Percentiles rank a stretch among this genome's conserved stretches.
Evolutionary conservation across 1,139 yeast species (phyloP).

Genomic region (Nakaseomyces sp.): DNA sequence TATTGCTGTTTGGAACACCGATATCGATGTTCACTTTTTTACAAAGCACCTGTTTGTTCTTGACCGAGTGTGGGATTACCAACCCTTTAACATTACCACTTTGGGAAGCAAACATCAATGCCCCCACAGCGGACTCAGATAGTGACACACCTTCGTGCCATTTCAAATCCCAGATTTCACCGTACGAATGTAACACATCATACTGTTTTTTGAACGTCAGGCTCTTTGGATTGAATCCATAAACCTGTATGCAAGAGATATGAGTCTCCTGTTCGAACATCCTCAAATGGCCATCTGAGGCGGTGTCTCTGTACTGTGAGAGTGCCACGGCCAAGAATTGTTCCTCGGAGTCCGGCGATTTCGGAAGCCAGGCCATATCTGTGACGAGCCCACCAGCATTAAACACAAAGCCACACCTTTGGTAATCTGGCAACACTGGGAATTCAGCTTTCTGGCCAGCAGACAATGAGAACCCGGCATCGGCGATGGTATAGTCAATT

Average conservation of each 20-base stretch:
- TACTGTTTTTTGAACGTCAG: constrained; percentile 28
- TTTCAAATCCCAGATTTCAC: constrained; percentile 44
- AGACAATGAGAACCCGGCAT: constrained; percentile 15
- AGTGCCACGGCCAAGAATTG: constrained; percentile 49
- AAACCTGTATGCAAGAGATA: constrained; percentile 40
- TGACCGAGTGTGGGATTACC: constrained; percentile 30
- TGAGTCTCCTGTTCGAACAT: constrained; percentile 35
- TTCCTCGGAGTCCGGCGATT: constrained; percentile 9
- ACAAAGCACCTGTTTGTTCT: constrained; percentile 23
- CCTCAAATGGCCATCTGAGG: constrained; percentile 28
- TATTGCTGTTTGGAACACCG: constrained; percentile 28
- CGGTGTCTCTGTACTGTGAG: constrained; percentile 31
- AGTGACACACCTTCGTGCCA: constrained; percentile 39
- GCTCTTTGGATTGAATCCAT: constrained; percentile 35
- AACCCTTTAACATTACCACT: constrained; percentile 57
- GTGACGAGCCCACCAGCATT: constrained; percentile 52
- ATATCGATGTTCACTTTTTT: constrained; percentile 15
- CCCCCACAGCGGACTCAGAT: constrained; percentile 30
- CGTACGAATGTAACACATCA: constrained; percentile 40
- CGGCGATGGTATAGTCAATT: constrained; percentile 17
- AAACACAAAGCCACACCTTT: constrained; percentile 39
- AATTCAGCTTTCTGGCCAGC: constrained; percentile 17
- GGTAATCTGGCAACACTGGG: constrained; percentile 29
- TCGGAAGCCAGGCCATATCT: constrained; percentile 46
- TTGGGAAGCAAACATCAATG: constrained; percentile 48